Evolutionary conservation across 306 rosid genomes (phyloP), one percentile per base, ranked within the genome.

Genomic region (Rosa rugosa): DNA sequence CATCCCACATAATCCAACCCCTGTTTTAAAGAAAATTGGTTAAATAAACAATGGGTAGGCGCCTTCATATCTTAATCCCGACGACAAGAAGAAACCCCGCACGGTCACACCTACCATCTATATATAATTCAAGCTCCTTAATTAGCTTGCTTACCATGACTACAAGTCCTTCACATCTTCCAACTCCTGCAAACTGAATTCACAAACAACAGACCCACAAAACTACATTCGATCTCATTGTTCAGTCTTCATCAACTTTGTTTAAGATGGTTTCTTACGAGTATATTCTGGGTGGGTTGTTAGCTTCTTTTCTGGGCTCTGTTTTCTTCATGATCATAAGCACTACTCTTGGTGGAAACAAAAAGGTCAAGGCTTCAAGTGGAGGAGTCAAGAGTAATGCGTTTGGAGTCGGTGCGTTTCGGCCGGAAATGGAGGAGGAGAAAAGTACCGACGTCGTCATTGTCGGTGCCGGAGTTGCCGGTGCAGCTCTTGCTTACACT

Each of bases 391-490:
- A 76, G 13, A 78, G 44, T 11, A 75, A 45, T 16, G 27, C 7
- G 36, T 31, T 31, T 31, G 36, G 36, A 31, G 36, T 1, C 36
- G 36, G 36, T 31, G 36, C 36, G 9, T 77, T 27, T 7, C 50
- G 34, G 45, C 68, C 74, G 13, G 77, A 78, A 38, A 69, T 78
- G 34, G 72, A 16, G 63, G 11, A 0, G 81, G 34, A 57, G 34
- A 73, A 59, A 23, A 27, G 51, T 0, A 40, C 82, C 0, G 96
- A 94, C 45, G 84, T 94, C 46, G 80, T 93, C 80, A 80, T 91
- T 70, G 97, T 93, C 6, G 97, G 97, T 57, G 98, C 98, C 36
- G 98, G 97, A 0, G 98, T 94, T 75, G 96, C 98, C 40, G 98
- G 98, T 49, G 89, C 97, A 9, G 98, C 98, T 82, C 97, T 93